Base-by-base conservation (phyloP, 31 red algal species). In the Asparagopsis taxiformis region DNA sequence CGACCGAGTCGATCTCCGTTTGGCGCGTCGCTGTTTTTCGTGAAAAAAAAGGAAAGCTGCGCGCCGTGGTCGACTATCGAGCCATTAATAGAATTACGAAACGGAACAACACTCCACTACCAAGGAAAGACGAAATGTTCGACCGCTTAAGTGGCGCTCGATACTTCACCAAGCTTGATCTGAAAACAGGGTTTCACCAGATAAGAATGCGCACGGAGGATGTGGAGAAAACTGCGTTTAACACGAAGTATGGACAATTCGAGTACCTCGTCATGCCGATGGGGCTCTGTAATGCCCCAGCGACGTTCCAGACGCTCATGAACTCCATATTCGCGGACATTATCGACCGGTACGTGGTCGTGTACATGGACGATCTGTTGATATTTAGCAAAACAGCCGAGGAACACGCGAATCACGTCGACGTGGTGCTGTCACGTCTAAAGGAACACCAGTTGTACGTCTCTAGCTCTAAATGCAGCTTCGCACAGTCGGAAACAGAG, bases 261-360 rank as follows among this genome's bases (percentile, higher is more conserved):
- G 57, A 61, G 6, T 61, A 61, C 26, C 31, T 61, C 17, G 19
- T 61, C 15, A 32, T 61, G 31, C 57, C 2, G 31, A 32, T 61
- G 26, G 57, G 57, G 26, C 57, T 61, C 57, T 32, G 26, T 32
- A 61, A 61, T 32, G 57, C 57, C 26, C 57, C 57, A 26, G 26
- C 57, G 1, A 61, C 57, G 31, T 61, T 61, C 29, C 23, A 61
- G 3, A 32, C 57, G 17, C 26, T 61, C 22, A 61, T 61, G 57
- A 61, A 61, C 6, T 16, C 17, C 19, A 32, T 24, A 17, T 32
- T 61, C 29, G 21, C 2, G 17, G 26, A 4, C 31, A 26, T 22
- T 30, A 9, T 61, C 26, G 57, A 30, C 26, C 1, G 1, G 17
- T 26, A 26, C 2, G 17, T 26, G 26, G 26, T 61, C 1, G 57